Evolutionary conservation across 345 rosid genomes (phyloP).

Genomic region (Salix udensis): DNA sequence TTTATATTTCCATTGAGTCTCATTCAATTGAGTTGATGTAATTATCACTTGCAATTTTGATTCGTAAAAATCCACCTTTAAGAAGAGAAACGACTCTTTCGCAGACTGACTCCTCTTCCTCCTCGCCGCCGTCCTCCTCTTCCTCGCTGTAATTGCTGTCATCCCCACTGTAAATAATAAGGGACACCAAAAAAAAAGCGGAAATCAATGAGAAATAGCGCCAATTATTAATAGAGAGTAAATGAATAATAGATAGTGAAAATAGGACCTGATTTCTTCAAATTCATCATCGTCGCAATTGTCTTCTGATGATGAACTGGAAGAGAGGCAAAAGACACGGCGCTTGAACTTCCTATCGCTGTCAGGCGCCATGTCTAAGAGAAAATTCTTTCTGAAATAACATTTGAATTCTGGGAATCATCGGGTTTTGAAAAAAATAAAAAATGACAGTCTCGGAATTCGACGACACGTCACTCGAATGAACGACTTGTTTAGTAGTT

Average conservation of each 20-base stretch:
- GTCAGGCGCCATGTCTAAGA: neutral
- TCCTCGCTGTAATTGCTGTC: constrained; percentile 13
- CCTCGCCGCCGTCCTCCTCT: constrained; percentile 21
- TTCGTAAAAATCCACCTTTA: constrained; percentile 27
- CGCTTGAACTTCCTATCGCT: constrained; percentile 10
- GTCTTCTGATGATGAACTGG: constrained; percentile 27
- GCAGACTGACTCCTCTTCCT: constrained; percentile 27
- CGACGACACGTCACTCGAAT: neutral
- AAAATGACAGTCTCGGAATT: neutral
- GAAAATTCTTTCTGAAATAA: neutral
- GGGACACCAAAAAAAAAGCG: constrained; percentile 5
- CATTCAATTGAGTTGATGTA: neutral
- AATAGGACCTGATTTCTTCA: constrained; percentile 20
- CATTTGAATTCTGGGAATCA: neutral
- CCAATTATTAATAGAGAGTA: neutral
- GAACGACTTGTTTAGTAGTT: neutral
- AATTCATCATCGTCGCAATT: neutral
- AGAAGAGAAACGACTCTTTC: constrained; percentile 39
- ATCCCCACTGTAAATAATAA: constrained; percentile 11
- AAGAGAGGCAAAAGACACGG: constrained; percentile 14
- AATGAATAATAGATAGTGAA: neutral
- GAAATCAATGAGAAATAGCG: neutral
- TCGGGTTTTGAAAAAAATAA: neutral
- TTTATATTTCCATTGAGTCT: neutral
- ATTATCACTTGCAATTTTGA: neutral